These are phyloP conservation scores for Pseudocercospora vitis DNA, from an alignment of 2,329 filamentous ascomycete genomes.

Conservation along the genomic window DNA sequence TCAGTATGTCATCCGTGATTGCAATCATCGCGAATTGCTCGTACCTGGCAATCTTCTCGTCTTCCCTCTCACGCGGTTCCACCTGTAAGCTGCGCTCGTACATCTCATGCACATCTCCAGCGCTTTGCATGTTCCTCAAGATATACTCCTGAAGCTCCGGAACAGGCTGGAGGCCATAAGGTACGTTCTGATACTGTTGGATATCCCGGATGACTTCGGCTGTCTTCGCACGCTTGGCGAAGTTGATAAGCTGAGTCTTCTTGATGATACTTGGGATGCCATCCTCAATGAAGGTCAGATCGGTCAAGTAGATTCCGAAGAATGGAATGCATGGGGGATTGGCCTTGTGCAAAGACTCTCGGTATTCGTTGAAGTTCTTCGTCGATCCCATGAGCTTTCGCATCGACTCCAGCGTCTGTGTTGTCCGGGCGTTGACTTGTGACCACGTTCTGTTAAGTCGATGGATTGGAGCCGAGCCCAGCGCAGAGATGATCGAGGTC, in stretches of 20 bases:
- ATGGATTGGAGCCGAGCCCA: constrained; percentile 92
- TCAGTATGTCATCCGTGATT: constrained; percentile 15
- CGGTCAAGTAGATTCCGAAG: constrained; percentile 97
- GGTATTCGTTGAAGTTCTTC: constrained; percentile 97
- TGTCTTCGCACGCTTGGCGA: constrained; percentile 96
- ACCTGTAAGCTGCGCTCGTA: constrained; percentile 94
- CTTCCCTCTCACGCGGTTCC: constrained; percentile 92
- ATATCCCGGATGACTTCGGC: constrained; percentile 98
- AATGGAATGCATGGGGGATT: constrained; percentile 98
- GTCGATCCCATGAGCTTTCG: constrained; percentile 93
- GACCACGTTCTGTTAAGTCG: constrained; percentile 92
- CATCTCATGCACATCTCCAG: constrained; percentile 97
- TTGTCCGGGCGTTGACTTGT: constrained; percentile 83
- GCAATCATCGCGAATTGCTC: constrained; percentile 25
- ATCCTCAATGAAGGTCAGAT: constrained; percentile 97
- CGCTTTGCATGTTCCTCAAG: constrained; percentile 90
- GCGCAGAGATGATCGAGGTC: constrained; percentile 94
- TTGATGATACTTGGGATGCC: constrained; percentile 96
- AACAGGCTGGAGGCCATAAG: constrained; percentile 88
- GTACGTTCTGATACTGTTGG: constrained; percentile 96
- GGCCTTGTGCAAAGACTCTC: constrained; percentile 85
- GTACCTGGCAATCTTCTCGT: constrained; percentile 99
- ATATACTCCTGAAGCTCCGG: constrained; percentile 96
- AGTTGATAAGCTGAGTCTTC: constrained; percentile 96
- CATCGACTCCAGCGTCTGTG: constrained; percentile 81